Percentiles rank a stretch among this genome's conserved stretches.
Evolutionary conservation across 192 early-diverging fungal genomes (phyloP).

Genomic region (Phycomyces blakesleeanus): DNA sequence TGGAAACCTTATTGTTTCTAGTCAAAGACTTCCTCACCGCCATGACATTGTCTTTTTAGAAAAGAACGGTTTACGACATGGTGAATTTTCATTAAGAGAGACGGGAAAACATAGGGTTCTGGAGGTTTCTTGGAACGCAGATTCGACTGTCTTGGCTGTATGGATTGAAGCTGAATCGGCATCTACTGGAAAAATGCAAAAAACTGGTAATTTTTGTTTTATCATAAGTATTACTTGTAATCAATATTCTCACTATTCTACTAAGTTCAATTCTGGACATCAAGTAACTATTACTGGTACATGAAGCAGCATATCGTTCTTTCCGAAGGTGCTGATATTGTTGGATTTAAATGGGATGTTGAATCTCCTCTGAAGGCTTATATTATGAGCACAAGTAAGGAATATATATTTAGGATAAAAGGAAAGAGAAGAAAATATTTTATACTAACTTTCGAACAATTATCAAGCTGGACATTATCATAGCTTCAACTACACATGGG

Average conservation of each 20-base stretch:
- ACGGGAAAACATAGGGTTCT: conserved; percentile 36
- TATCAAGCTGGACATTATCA: conserved; percentile 36
- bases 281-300: conserved; percentile 96
- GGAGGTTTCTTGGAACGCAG: conserved; percentile 80
- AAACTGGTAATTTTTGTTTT: conserved; percentile 16
- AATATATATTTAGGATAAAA: neutral
- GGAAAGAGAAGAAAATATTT: neutral
- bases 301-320: conserved; percentile 80
- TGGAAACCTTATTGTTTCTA: conserved; percentile 80
- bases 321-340: conserved; percentile 33
- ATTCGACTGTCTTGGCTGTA: conserved; percentile 84
- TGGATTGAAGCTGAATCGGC: conserved; percentile 41
- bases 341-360: conserved; percentile 77
- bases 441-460: neutral
- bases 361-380: conserved; percentile 67
- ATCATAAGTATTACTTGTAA: neutral
- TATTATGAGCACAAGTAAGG: conserved; percentile 43
- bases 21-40: conserved; percentile 67
- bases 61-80: conserved; percentile 90
- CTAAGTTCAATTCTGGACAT: conserved; percentile 85
- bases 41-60: conserved; percentile 94
- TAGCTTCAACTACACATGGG: conserved; percentile 34
- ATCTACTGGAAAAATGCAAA: conserved; percentile 20
- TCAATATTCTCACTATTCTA: too few species aligned
- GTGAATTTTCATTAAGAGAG: conserved; percentile 82